A percentile compares a stretch with the other conserved stretches of the same genome.
phyloP scores from a whole-genome alignment of 2,329 filamentous ascomycete genomes.

The Arthrinium phaeospermum region DNA sequence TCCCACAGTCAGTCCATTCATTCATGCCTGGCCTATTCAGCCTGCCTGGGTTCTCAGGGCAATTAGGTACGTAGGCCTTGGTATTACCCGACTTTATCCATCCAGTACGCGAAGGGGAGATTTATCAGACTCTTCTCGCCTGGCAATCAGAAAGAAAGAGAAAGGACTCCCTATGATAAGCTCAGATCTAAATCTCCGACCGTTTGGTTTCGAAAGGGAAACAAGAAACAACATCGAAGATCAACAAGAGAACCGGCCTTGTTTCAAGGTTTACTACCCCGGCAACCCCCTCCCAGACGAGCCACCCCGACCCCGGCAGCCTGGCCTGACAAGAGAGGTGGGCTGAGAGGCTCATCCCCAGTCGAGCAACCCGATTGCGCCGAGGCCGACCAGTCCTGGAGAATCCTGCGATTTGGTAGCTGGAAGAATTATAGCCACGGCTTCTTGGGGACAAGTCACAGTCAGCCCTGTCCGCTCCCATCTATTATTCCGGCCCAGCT shows the following conservation, averaged over 20 bases:
- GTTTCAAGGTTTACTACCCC: slow-evolving; percentile 3
- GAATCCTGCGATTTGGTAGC: slow-evolving; percentile 37
- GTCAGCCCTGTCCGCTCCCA: slow-evolving; percentile 22
- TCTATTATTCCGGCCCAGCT: slow-evolving; percentile 26
- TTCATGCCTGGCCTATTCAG: background rate
- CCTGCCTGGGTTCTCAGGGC: background rate
- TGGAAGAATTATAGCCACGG: slow-evolving; percentile 38
- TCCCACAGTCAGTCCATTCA: background rate
- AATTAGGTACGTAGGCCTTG: background rate
- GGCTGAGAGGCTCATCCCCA: slow-evolving; percentile 23
- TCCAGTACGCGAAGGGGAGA: background rate
- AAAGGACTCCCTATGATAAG: background rate
- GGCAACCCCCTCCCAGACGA: background rate
- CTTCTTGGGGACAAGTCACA: slow-evolving; percentile 27
- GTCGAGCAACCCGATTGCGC: slow-evolving; percentile 24
- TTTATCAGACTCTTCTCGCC: background rate
- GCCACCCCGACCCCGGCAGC: slow-evolving; percentile 1
- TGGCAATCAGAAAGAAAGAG: background rate
- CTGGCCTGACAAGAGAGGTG: slow-evolving; percentile 12
- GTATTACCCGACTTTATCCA: slow-evolving; percentile 16
- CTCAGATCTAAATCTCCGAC: slow-evolving; percentile 10
- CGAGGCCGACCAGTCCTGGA: slow-evolving; percentile 26
- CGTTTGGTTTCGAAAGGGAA: background rate
- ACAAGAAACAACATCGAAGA: slow-evolving; percentile 9
- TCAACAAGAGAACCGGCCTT: background rate